Evolutionary conservation across 2,329 filamentous ascomycete species (phyloP).

Genomic region (Dactylella cylindrospora): DNA sequence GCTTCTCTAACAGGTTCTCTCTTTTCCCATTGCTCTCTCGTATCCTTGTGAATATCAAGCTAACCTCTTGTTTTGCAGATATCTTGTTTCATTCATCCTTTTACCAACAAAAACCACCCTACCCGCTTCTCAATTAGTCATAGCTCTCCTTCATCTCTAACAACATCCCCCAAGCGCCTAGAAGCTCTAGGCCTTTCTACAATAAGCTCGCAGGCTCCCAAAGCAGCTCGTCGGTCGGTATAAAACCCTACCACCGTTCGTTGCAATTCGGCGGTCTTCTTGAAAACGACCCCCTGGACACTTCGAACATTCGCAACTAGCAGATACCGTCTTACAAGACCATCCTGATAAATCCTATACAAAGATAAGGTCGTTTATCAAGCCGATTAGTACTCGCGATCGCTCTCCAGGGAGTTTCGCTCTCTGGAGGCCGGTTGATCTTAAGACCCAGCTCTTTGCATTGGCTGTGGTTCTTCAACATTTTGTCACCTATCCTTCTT

Average conservation of each 20-base stretch:
- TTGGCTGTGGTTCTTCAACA: conserved; percentile 16
- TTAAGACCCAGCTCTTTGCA: conserved; percentile 26
- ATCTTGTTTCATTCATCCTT: no score
- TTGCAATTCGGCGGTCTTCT: not conserved
- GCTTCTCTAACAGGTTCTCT: no score
- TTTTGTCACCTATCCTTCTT: not conserved
- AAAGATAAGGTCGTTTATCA: conserved; percentile 36
- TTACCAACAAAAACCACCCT: no score
- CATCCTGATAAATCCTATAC: conserved; percentile 19
- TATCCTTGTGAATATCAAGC: no score
- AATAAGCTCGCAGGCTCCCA: not conserved
- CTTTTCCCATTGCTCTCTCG: no score
- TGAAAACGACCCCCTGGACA: not conserved
- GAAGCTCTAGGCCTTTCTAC: not conserved
- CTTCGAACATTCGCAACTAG: not conserved
- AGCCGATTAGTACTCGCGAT: not conserved
- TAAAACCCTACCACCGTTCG: not conserved
- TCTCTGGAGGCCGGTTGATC: not conserved
- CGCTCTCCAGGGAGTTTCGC: not conserved
- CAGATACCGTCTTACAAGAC: conserved; percentile 3
- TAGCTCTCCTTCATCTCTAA: no score
- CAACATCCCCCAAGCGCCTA: conserved; percentile 1
- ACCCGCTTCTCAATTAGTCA: no score
- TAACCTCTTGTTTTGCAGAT: no score
- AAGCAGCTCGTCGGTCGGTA: no score